Base-by-base conservation (phyloP, 176 grass and related monocot species). In the Oryza coarctata region DNA sequence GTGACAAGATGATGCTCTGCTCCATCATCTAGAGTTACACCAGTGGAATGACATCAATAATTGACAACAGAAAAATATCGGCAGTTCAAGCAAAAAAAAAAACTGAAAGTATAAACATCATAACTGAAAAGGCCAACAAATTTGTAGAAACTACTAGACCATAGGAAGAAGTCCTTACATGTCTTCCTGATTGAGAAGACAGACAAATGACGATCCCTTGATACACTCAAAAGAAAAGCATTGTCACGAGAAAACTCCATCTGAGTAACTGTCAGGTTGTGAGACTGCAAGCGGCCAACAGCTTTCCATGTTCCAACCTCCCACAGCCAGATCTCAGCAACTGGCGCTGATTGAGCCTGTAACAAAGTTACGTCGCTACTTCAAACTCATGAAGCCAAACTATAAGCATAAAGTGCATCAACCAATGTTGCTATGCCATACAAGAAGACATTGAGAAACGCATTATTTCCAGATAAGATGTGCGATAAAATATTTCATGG, bases 301-400 rank as follows among this genome's bases (percentile, higher is more conserved):
- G 92, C 80, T 89, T 95, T 99, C 93, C 96, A 99, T 70, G 96
- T 93, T 77, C 93, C 96, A 88, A 99, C 93, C 74, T 93, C 76
- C 96, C 96, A 99, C 60, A 99, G 71, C 93, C 90, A 95, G 84
- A 98, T 91, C 77, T 93, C 92, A 58, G 96, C 92, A 82, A 91
- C 92, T 77, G 84, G 58, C 33, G 88, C 85, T 58, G 85, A 88
- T 75, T 99, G 92, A 82, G 96, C 91, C 93, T 99, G 84, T 49
- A 83, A 52, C 57, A 80, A 73, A 60, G 5, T 55, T 17, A 6
- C 32, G 57, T 85, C 14, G 64, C 39, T 20, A 6, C 41, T 58
- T 85, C 20, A 71, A 20, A 76, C 69, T 39, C 41, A 7, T 23
- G 13, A 75, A 70, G 44, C 18, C 25, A 79, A 75, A 62, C 39